Evolutionary conservation across 2,329 filamentous ascomycete species (phyloP).

Genomic region (Emergomyces orientalis): DNA sequence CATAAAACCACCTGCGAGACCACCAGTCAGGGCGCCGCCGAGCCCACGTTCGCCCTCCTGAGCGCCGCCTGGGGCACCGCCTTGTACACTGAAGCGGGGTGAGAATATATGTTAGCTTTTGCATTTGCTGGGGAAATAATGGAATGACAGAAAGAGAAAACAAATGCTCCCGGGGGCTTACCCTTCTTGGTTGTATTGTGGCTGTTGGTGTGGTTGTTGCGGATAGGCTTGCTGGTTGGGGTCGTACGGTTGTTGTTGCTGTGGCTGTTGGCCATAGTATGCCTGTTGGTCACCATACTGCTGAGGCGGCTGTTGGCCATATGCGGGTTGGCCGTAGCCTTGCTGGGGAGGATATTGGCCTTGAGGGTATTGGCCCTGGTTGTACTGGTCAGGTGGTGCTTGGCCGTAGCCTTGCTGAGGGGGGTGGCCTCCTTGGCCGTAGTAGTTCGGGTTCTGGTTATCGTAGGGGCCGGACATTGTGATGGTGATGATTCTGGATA

Average conservation of each 20-base stretch:
- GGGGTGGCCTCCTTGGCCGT: constrained; percentile 22
- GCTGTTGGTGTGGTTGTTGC: constrained; percentile 5
- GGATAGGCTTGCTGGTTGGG: constrained; percentile 6
- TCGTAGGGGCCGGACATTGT: constrained; percentile 16
- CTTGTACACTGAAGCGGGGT: constrained; percentile 10
- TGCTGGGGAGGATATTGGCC: constrained; percentile 16
- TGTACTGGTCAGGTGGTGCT: constrained; percentile 16
- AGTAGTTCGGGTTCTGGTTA: constrained; percentile 14
- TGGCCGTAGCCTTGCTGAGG: constrained; percentile 25
- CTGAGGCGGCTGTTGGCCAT: constrained; percentile 17
- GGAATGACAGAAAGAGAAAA: too few species aligned
- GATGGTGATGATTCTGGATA: constrained; percentile 6
- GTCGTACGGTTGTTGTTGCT: constrained; percentile 14
- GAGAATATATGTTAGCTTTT: background rate
- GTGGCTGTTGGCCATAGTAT: constrained; percentile 6
- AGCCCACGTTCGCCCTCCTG: constrained; percentile 40
- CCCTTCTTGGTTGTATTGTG: constrained; percentile 12
- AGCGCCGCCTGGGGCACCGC: constrained; percentile 29
- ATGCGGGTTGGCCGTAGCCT: constrained; percentile 15
- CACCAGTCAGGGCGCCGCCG: constrained; percentile 39
- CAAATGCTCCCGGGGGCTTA: too few species aligned
- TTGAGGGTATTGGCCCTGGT: constrained; percentile 16
- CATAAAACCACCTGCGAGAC: constrained; percentile 38
- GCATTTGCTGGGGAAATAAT: too few species aligned
- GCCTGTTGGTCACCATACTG: constrained; percentile 7